Base-by-base conservation (phyloP, 495 filamentous ascomycete genomes). In the Amorphotheca resinae region DNA sequence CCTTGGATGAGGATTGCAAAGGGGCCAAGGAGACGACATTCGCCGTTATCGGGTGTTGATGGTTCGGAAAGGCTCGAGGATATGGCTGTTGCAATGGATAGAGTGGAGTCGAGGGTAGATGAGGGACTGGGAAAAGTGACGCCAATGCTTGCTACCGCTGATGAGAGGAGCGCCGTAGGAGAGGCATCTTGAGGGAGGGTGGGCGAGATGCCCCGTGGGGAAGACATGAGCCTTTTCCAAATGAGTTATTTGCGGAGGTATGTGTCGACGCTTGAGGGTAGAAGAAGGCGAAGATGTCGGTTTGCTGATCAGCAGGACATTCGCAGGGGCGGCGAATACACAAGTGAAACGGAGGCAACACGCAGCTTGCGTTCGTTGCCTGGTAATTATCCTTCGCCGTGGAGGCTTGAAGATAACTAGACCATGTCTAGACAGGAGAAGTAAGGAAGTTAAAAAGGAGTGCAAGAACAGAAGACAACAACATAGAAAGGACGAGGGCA, bases 1-100 rank as follows among this genome's bases (percentile, higher is more conserved):
- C 77, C 78, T 59, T 98, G 91, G 2, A 96, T 77, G 28, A 98
- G 59, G 21, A 98, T 70, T 18, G 91, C 89, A 49, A 93, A 94
- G 0, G 84, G 73, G 0, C 87, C 87, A 1, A 95, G 72, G 1
- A 95, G 67, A 44, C 76, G 68, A 57, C 87, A 95, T 63, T 95
- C 85, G 9, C 55, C 55, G 26, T 48, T 54, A 5, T 48, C 44
- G 9, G 31, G 32, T 9, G 5, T 32, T 14, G 15, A 15, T n/a
- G 4, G 35, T 33, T 15, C 31, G 44, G 5, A 8, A 36, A 7
- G 26, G 30, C 26, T 32, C 33, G 25, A 33, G 20, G 50, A 44
- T 4, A 59, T 51, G 18, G 53, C 49, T 38, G 60, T 55, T 26
- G 60, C 52, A n/a, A 57, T 57, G 26, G 56, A 49, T 1, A 57